Base-by-base conservation (phyloP, 768 basidiomycete species). In the Saitozyma podzolica region DNA sequence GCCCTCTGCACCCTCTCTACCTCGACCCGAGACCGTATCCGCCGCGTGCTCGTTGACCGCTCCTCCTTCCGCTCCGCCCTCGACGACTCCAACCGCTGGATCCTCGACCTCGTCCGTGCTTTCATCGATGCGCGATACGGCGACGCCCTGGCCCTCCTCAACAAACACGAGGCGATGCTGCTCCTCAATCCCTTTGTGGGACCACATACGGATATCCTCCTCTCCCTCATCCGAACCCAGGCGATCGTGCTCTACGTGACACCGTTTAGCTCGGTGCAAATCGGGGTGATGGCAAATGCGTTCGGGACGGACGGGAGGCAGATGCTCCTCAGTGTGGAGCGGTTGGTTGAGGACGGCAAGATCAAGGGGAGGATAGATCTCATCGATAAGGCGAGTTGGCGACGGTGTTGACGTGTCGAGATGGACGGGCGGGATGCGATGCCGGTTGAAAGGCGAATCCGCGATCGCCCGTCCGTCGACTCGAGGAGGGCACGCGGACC, bases 41-140 rank as follows among this genome's bases (percentile, higher is more conserved):
- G 88, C 74, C 64, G 84, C 0, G 84, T 73, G 19, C 60, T 83
- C 5, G 78, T 91, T 40, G 88, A 87, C 61, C 90, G 89, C 73
- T 79, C 88, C 0, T 81, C 82, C 9, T 92, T 95, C 72, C 83
- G 86, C 10, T 81, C 85, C 29, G 69, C 91, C 78, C 85, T 94
- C 14, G 76, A 75, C 51, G 93, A 95, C 72, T 86, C 90, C 67
- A 91, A 92, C 75, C 87, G 89, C 0, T 92, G 93, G 73, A 76
- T 93, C 41, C 86, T 94, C 43, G 92, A 95, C 57, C 84, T 96
- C 49, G 81, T 93, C 58, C 89, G 90, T 63, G 86, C 89, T 2
- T 96, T 92, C 80, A 87, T 93, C 83, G 84, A 84, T 61, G 92
- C 89, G 77, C 86, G 89, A 70, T 97, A 96, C 83, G 91, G 89